Conservation (phyloP, 495 filamentous ascomycete species). For the Penicillium ochrochloron region DNA sequence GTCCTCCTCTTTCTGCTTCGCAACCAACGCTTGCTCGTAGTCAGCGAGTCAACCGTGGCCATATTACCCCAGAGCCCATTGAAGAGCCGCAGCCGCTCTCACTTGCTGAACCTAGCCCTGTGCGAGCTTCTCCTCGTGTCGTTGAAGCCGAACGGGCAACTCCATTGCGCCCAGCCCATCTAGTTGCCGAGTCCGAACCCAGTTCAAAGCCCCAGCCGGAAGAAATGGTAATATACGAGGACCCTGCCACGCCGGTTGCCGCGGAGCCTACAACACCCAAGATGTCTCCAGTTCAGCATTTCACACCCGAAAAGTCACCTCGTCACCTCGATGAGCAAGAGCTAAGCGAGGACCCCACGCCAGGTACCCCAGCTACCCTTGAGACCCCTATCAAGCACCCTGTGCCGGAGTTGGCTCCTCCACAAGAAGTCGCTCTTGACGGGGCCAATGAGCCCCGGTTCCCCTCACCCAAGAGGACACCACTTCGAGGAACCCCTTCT, state of each 20-base stretch:
- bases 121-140: constrained; percentile 13
- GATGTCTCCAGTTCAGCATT: constrained; percentile 17
- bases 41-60: constrained; percentile 9
- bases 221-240: constrained; percentile 48
- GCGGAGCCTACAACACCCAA: constrained; percentile 9
- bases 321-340: constrained; percentile 10
- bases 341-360: constrained; percentile 1
- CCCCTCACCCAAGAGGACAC: constrained; percentile 27
- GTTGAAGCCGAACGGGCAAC: constrained; percentile 7
- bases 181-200: constrained; percentile 16
- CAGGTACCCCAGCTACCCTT: constrained; percentile 5
- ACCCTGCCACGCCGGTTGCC: constrained; percentile 39
- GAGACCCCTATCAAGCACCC: constrained; percentile 16
- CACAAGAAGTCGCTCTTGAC: constrained; percentile 10
- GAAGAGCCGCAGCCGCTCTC: constrained; percentile 23
- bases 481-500: constrained; percentile 30
- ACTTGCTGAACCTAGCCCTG: constrained; percentile 17
- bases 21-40: constrained; percentile 18
- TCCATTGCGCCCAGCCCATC: constrained; percentile 13
- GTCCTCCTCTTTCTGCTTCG: constrained; percentile 29
- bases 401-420: constrained; percentile 21
- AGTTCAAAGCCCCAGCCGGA: constrained; percentile 24
- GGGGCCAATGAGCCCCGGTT: constrained; percentile 19
- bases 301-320: constrained; percentile 23
- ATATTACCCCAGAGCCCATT: constrained; percentile 15